Conservation (phyloP, 1,284 basidiomycete species). For the Boletus semigastroideus region DNA sequence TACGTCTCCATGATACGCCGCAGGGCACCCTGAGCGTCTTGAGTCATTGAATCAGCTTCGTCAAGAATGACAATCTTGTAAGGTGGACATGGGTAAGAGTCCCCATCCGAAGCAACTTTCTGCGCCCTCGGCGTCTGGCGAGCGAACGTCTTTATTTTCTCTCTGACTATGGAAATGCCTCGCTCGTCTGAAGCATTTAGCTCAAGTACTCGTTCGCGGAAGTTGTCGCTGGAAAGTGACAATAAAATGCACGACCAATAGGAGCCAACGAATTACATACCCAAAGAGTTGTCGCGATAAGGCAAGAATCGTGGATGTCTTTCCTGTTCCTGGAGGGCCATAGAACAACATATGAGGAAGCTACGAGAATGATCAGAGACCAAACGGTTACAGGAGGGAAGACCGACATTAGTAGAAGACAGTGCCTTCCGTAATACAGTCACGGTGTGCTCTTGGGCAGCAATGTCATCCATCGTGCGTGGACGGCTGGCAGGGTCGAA, state of each 20-base stretch:
- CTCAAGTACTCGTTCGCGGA: constrained; percentile 91
- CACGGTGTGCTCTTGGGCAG: constrained; percentile 96
- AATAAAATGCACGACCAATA: not conserved
- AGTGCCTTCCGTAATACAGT: constrained; percentile 90
- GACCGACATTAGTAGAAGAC: constrained; percentile 84
- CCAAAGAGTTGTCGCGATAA: constrained; percentile 94
- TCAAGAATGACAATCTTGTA: constrained; percentile 99
- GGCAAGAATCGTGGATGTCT: constrained; percentile 98
- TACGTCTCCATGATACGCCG: constrained; percentile 99
- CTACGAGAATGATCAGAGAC: constrained; percentile 45
- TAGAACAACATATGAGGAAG: constrained; percentile 99
- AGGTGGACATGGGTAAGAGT: constrained; percentile 91
- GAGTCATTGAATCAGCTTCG: constrained; percentile 99
- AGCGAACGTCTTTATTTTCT: constrained; percentile 99
- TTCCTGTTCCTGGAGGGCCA: constrained; percentile 97
- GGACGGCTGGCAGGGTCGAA: constrained; percentile 66
- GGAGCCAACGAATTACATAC: constrained; percentile 42
- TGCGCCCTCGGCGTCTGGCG: constrained; percentile 89
- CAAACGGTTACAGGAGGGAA: not conserved
- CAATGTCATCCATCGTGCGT: constrained; percentile 96
- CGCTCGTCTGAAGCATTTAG: constrained; percentile 99
- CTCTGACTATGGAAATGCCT: constrained; percentile 94
- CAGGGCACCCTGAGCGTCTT: constrained; percentile 95
- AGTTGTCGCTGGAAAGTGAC: constrained; percentile 75
- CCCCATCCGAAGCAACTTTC: constrained; percentile 72